Evolutionary conservation across 345 rosid genomes (phyloP).

Genomic region (Rhizophora apiculata): DNA sequence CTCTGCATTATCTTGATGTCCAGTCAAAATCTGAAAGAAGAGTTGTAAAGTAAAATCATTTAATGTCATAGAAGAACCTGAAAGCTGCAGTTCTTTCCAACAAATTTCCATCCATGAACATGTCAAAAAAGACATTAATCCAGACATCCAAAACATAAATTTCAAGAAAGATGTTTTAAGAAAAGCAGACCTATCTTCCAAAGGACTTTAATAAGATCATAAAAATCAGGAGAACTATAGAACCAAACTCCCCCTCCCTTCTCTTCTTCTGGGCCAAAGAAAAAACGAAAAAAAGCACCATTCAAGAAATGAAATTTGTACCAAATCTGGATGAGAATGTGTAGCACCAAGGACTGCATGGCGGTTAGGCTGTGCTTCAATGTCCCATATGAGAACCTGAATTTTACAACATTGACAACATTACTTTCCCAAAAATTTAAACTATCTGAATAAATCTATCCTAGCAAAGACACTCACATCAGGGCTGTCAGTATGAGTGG

Average conservation of each 20-base stretch:
- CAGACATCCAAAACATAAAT: too few relatives aligned
- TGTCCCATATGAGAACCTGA: slow-evolving; percentile 98
- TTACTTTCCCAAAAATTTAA: neutral
- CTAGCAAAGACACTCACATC: slow-evolving; percentile 50
- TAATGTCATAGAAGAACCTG: neutral
- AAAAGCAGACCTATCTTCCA: too few relatives aligned
- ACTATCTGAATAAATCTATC: neutral
- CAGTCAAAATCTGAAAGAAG: slow-evolving; percentile 78
- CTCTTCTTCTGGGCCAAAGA: neutral
- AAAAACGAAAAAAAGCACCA: neutral
- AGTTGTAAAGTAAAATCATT: slow-evolving; percentile 8
- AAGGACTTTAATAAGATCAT: too few relatives aligned
- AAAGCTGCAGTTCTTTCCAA: too few relatives aligned
- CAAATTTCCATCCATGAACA: too few relatives aligned
- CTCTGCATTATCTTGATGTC: slow-evolving; percentile 99
- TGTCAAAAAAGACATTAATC: too few relatives aligned
- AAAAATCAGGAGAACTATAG: too few relatives aligned
- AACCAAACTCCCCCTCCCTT: too few relatives aligned
- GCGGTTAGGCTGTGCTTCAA: slow-evolving; percentile 97
- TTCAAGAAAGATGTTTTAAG: too few relatives aligned
- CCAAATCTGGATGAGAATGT: slow-evolving; percentile 95
- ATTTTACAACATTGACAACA: slow-evolving; percentile 14
- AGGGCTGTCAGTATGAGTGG: slow-evolving; percentile 99
- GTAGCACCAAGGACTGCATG: slow-evolving; percentile 98
- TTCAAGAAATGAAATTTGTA: slow-evolving; percentile 18